Evolutionary conservation across 2,329 filamentous ascomycete genomes (phyloP), one percentile per base, ranked within the genome.

Genomic region (Aspergillus pseudonomiae): DNA sequence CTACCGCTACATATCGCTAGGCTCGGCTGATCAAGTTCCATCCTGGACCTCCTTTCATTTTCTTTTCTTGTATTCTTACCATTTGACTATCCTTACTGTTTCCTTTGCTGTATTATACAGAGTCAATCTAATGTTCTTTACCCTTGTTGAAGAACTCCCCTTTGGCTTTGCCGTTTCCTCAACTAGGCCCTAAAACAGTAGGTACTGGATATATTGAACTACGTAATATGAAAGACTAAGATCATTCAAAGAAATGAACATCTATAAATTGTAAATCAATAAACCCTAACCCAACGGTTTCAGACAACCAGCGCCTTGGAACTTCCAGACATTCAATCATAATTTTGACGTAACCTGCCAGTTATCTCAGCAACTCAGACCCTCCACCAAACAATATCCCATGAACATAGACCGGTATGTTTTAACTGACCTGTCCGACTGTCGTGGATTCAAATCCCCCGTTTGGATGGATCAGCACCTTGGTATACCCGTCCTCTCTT

Each of bases 401-500:
- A 53, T 14, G n/a, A n/a, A 24, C 11, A 34, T 34, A 32, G 28
- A 14, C 28, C 30, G n/a, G 34, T 34, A 21, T 34, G 19, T 21
- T n/a, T 53, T 53, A 53, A 53, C 50, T 53, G 4, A 34, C 28
- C 50, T 32, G 28, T 6, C 28, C 30, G 1, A 34, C 10, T 24
- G 50, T 32, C 4, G 16, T 53, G 4, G 50, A 34, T 34, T 53
- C 50, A 46, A 71, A 71, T 0, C 64, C 68, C 6, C 87, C 87
- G 65, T 90, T 90, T 0, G 88, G 88, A 71, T 89, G 88, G 63
- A 90, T 88, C 63, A 89, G 77, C 14, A 90, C 88, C 77, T 91
- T 90, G 14, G 87, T 89, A 66, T 88, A 90, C 1, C 88, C 88
- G 52, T 90, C 88, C 39, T 88, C 83, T 56, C 87, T 79, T 75